phyloP scores from a whole-genome alignment of 2,329 filamentous ascomycete genomes.

The Cyphellophora attinorum region DNA sequence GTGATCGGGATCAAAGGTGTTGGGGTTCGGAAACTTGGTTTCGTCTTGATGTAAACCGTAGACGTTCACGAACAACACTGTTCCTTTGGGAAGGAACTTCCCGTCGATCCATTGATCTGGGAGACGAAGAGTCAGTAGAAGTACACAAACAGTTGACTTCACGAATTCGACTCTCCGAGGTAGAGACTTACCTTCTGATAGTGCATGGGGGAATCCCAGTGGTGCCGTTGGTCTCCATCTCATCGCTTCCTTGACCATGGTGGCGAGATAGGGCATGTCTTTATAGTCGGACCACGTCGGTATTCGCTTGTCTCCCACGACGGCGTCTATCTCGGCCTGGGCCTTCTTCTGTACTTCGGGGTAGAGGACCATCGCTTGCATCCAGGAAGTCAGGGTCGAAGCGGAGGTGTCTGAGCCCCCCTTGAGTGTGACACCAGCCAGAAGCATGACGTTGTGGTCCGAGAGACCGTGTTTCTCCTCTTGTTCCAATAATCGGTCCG shows the following conservation, averaged over 20 bases:
- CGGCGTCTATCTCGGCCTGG: constrained; percentile 33
- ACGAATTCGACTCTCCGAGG: not conserved
- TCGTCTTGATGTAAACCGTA: constrained; percentile 36
- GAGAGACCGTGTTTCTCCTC: constrained; percentile 3
- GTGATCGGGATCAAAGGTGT: constrained; percentile 30
- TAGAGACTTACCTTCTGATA: constrained; percentile 27
- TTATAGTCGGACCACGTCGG: constrained; percentile 24
- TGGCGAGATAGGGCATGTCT: constrained; percentile 24
- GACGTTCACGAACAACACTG: constrained; percentile 34
- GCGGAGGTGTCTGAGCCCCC: constrained; percentile 36
- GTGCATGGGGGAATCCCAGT: constrained; percentile 38
- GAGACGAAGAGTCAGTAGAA: no score
- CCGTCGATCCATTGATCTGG: constrained; percentile 39
- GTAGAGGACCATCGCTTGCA: constrained; percentile 40
- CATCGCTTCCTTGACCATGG: constrained; percentile 23
- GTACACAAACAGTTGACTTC: no score
- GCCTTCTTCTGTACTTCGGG: constrained; percentile 35
- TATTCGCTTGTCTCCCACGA: constrained; percentile 24
- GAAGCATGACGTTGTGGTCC: constrained; percentile 7
- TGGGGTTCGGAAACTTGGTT: constrained; percentile 28
- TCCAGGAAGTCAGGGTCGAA: constrained; percentile 36
- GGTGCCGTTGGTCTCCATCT: constrained; percentile 35
- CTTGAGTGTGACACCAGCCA: constrained; percentile 10
- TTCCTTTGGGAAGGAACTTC: constrained; percentile 36
- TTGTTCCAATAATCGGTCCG: constrained; percentile 31